Percentiles rank a stretch among this genome's conserved stretches.
Evolutionary conservation across 2,329 filamentous ascomycete genomes (phyloP).

Genomic region (Fusarium sp.): DNA sequence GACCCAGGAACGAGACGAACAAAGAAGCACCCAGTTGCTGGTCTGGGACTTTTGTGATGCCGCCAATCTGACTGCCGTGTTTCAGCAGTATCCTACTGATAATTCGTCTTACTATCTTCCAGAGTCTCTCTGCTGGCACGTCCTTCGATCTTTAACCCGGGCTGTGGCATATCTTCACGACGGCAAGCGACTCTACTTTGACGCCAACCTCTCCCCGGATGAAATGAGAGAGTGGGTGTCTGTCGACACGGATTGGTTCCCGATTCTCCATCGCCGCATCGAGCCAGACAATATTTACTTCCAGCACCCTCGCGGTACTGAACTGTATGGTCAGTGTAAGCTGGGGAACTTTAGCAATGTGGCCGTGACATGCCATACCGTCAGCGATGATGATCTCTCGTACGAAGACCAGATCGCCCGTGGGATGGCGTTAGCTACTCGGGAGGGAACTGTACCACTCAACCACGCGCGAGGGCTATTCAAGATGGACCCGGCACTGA

Average conservation of each 20-base stretch:
- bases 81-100: slow-evolving; percentile 43
- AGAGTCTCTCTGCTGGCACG: slow-evolving; percentile 64
- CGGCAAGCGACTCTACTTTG: slow-evolving; percentile 48
- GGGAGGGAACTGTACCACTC: slow-evolving; percentile 27
- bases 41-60: slow-evolving; percentile 63
- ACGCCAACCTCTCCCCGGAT: slow-evolving; percentile 9
- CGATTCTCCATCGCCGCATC: slow-evolving; percentile 60
- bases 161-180: slow-evolving; percentile 63
- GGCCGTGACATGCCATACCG: slow-evolving; percentile 50
- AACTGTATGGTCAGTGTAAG: slow-evolving; percentile 63
- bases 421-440: slow-evolving; percentile 26
- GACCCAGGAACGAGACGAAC: slow-evolving; percentile 12
- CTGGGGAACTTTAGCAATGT: slow-evolving; percentile 58
- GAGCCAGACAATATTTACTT: slow-evolving; percentile 59
- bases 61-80: slow-evolving; percentile 56
- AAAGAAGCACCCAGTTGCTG: slow-evolving; percentile 45
- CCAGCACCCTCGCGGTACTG: slow-evolving; percentile 55
- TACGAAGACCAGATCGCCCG: neutral
- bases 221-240: slow-evolving; percentile 17
- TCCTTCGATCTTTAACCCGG: slow-evolving; percentile 56
- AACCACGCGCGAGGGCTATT: slow-evolving; percentile 4
- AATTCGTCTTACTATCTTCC: slow-evolving; percentile 52
- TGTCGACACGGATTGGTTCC: slow-evolving; percentile 56
- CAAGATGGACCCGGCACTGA: slow-evolving; percentile 6
- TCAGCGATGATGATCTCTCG: neutral